Base-by-base conservation (phyloP, 176 grass and related monocot genomes). In the Dactylis glomerata region DNA sequence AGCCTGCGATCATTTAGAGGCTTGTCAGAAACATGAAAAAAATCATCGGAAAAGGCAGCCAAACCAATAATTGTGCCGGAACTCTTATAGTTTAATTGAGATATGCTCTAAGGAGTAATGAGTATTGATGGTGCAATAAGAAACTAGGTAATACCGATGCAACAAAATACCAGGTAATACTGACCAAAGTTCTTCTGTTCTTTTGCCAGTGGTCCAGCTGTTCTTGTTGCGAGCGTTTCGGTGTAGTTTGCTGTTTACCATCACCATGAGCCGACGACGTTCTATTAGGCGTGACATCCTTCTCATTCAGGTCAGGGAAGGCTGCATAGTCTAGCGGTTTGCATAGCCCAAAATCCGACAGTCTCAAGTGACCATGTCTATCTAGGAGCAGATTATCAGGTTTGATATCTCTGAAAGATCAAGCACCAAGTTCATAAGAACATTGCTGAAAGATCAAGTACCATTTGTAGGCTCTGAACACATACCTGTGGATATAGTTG, bases 341-440 rank as follows among this genome's bases (percentile, higher is more conserved):
- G 68, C 96, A 98, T 64, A 98, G 77, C 76, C 96, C 96, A 87
- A 98, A 98, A 87, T 98, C 96, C 65, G 96, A 98, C 55, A 98
- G 78, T 75, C 94, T 98, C 80, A 98, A 75, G 90, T 98, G 96
- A 37, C 96, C 96, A 85, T 91, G 86, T 88, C 78, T 94, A 80
- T 98, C 96, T 73, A 98, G 89, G 78, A 96, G 89, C 58, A 99
- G 81, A 89, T 99, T 99, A 84, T 99, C 96, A 85, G 96, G 96
- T 79, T 99, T 99, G 91, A 99, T 94, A 91, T 99, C 96, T 90
- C 93, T 99, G 90, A 82, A 77, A 86, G 81, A 78, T 68, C 69
- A 90, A 63, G 70, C 8, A 65, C 45, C 24, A 3, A 57, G 77
- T 65, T 83, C 77, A 74, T 62, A 44, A 78, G 32, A 88, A 58